A percentile compares a stretch with the other conserved stretches of the same genome.
phyloP scores from a whole-genome alignment of 768 basidiomycete species.

The Udeniomyces megalosporus region DNA sequence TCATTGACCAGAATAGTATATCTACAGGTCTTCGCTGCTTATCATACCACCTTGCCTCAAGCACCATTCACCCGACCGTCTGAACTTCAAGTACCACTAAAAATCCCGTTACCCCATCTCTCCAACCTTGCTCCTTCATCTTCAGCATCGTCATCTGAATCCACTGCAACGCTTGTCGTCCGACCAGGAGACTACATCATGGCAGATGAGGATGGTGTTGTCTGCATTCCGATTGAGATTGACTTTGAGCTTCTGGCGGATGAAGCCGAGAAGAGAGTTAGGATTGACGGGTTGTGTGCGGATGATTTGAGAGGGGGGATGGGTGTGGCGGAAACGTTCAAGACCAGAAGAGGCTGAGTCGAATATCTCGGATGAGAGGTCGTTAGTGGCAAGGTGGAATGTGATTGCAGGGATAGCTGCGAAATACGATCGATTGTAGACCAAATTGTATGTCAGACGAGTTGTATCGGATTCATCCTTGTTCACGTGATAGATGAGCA shows the following conservation, averaged over 20 bases:
- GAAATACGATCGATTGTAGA: too few species aligned
- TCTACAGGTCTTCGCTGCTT: conserved; percentile 6
- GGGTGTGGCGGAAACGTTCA: not conserved
- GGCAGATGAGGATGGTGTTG: conserved; percentile 2
- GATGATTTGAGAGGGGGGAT: conserved; percentile 1
- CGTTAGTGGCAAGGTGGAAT: too few species aligned
- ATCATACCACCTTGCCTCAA: not conserved
- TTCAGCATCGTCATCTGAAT: not conserved
- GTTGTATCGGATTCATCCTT: too few species aligned
- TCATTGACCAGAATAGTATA: too few species aligned
- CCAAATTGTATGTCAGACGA: too few species aligned
- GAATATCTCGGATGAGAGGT: too few species aligned
- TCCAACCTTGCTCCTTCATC: not conserved
- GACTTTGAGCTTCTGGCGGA: not conserved
- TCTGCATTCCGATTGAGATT: not conserved
- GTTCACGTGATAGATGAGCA: too few species aligned
- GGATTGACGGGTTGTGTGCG: not conserved
- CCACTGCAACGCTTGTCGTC: not conserved
- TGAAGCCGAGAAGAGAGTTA: not conserved
- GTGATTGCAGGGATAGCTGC: too few species aligned
- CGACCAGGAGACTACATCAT: not conserved
- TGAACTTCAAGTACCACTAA: not conserved
- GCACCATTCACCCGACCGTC: conserved; percentile 4
- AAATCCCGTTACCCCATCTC: not conserved
- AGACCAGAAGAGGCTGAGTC: too few species aligned